Base-by-base conservation (phyloP, 2,329 filamentous ascomycete genomes). In the Pezicula neosporulosa region DNA sequence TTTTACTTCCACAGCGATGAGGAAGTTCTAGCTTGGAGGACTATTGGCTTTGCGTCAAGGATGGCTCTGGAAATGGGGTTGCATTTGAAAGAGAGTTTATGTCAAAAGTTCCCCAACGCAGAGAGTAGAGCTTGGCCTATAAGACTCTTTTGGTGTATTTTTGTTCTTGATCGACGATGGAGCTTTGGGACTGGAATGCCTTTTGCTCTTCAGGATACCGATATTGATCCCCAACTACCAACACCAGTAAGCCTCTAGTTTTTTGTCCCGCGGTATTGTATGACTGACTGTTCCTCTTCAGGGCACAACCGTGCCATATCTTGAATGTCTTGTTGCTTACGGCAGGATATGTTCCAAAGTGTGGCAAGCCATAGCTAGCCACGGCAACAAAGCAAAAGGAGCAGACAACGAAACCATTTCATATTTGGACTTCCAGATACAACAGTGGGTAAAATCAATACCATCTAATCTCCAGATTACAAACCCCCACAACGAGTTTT, bases 181-280 rank as follows among this genome's bases (percentile, higher is more conserved):
- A 90, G 87, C 56, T 90, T 96, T 60, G 89, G 87, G n/a, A 92
- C 89, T 0, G 91, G 91, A 0, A 78, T 96, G 67, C 91, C 91
- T 0, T 96, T 90, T 70, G 86, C 89, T 2, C 76, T 96, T 35
- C 87, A 93, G 58, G 91, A 96, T 63, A 81, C 88, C 15, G 90
- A 96, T 64, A 89, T 96, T 54, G 91, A 96, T 62, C 82, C 86
- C 0, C 80, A 81, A 47, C 71, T 97, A 19, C 90, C 89, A 2
- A 85, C 88, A 62, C 91, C 91, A 27, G 90, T 95, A 73, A 72
- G 80, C 70, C 3, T 6, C n/a, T 36, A 15, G 15, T 12, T 33
- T 4, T n/a, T 38, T 3, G 56, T 21, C 16, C 35, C 4, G 15
- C 36, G 15, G 24, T 21, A 33, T 24, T 35, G 33, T 30, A 21